Evolutionary conservation across 2,329 filamentous ascomycete genomes (phyloP).

Genomic region (Monilinia fructicola): DNA sequence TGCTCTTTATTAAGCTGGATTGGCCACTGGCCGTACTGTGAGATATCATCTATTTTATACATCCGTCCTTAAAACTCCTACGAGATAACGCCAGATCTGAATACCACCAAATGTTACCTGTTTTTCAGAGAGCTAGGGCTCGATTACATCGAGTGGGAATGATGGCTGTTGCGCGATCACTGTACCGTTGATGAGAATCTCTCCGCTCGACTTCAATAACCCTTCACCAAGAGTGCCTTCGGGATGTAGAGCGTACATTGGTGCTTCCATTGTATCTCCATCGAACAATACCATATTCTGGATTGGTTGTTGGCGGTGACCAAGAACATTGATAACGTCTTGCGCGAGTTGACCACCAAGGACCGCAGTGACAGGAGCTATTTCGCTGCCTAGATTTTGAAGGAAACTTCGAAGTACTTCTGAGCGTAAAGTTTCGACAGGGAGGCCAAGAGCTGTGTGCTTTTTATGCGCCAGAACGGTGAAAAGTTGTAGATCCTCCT

Average conservation of each 20-base stretch:
- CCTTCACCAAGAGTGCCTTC: conserved; percentile 54
- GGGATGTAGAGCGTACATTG: conserved; percentile 80
- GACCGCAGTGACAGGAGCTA: conserved; percentile 84
- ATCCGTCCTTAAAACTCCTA: conserved; percentile 19
- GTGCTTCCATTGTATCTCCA: conserved; percentile 74
- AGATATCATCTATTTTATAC: conserved; percentile 20
- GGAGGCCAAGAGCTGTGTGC: conserved; percentile 71
- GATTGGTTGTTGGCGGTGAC: conserved; percentile 86
- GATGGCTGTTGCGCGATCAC: conserved; percentile 20
- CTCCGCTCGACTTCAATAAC: conserved; percentile 38
- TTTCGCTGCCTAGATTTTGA: conserved; percentile 79
- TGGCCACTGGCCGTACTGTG: conserved; percentile 12
- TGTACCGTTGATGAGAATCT: conserved; percentile 23
- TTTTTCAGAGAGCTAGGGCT: conserved; percentile 24
- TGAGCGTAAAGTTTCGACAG: conserved; percentile 63
- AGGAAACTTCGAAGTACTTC: conserved; percentile 81
- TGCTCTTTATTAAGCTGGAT: neutral
- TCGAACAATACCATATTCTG: conserved; percentile 95
- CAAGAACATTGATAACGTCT: conserved; percentile 95
- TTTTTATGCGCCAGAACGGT: conserved; percentile 75
- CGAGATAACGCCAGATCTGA: conserved; percentile 24
- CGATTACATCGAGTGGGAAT: conserved; percentile 32
- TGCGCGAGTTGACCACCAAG: conserved; percentile 89
- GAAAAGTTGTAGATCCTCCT: conserved; percentile 71
- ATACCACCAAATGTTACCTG: neutral